Conservation (phyloP, 1,284 basidiomycete species). For the Marasmius sp. region DNA sequence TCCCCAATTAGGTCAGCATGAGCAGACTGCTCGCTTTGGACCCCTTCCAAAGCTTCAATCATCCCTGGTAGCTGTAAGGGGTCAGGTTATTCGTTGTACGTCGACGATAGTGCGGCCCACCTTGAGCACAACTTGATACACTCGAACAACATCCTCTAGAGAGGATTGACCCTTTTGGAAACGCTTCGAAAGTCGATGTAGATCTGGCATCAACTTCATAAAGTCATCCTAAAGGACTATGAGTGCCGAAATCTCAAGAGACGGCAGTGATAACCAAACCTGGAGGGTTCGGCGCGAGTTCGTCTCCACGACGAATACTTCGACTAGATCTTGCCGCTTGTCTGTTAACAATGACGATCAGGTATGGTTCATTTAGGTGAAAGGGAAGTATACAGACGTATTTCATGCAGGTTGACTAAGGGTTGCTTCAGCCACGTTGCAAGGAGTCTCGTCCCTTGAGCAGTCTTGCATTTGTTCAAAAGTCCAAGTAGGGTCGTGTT, state of each 20-base stretch:
- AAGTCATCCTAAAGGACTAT: slow-evolving; percentile 67
- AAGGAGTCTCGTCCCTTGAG: slow-evolving; percentile 90
- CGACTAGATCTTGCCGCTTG: slow-evolving; percentile 85
- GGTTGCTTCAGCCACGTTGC: slow-evolving; percentile 98
- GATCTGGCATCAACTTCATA: slow-evolving; percentile 91
- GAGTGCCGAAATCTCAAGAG: neutral
- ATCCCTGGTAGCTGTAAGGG: slow-evolving; percentile 70
- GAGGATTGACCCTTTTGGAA: slow-evolving; percentile 86
- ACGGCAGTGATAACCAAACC: slow-evolving; percentile 38
- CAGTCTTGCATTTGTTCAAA: slow-evolving; percentile 95
- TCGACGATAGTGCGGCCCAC: slow-evolving; percentile 21
- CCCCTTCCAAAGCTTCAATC: slow-evolving; percentile 58
- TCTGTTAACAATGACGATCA: slow-evolving; percentile 38
- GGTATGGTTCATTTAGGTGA: slow-evolving; percentile 5
- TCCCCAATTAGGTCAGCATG: slow-evolving; percentile 64
- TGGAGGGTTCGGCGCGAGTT: slow-evolving; percentile 73
- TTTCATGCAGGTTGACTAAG: slow-evolving; percentile 91
- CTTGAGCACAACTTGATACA: slow-evolving; percentile 85
- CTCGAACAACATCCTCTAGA: slow-evolving; percentile 93
- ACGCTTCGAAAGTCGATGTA: slow-evolving; percentile 90
- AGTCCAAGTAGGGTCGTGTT: slow-evolving; percentile 89
- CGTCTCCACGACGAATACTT: slow-evolving; percentile 82
- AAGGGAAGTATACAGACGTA: slow-evolving; percentile 56
- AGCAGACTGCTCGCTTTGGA: slow-evolving; percentile 49
- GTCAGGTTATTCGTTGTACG: neutral